Conservation (phyloP, 2,329 filamentous ascomycete species). For the Thelonectria rubi region DNA sequence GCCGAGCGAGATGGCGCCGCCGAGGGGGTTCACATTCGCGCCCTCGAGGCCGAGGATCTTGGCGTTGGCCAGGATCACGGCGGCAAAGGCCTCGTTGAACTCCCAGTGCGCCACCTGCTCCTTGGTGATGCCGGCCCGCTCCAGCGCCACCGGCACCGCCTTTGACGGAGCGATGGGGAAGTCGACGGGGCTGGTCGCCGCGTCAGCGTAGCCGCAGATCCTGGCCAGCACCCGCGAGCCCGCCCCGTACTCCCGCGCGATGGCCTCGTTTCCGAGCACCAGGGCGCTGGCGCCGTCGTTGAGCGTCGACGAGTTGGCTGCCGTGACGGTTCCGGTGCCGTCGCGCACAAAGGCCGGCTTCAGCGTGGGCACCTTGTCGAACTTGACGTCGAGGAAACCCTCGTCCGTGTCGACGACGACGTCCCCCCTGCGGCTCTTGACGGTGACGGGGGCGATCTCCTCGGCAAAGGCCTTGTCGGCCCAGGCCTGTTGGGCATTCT, state of each 20-base stretch:
- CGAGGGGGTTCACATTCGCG: constrained; percentile 85
- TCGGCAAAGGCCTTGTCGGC: constrained; percentile 83
- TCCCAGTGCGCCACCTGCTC: constrained; percentile 96
- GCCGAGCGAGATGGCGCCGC: constrained; percentile 90
- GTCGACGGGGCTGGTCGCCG: constrained; percentile 88
- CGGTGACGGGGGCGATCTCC: constrained; percentile 87
- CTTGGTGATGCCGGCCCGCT: constrained; percentile 88
- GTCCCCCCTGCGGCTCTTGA: constrained; percentile 85
- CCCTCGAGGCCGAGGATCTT: constrained; percentile 86
- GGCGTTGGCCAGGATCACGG: constrained; percentile 92
- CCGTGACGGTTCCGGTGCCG: constrained; percentile 89
- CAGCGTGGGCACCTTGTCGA: constrained; percentile 84
- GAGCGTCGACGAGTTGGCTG: constrained; percentile 91
- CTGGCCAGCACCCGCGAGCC: constrained; percentile 85
- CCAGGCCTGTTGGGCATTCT: constrained; percentile 91
- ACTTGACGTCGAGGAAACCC: constrained; percentile 85
- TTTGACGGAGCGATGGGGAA: constrained; percentile 94
- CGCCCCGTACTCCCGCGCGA: constrained; percentile 81
- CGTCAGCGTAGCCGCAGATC: constrained; percentile 87
- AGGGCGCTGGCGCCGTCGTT: constrained; percentile 95
- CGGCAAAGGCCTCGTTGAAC: constrained; percentile 98
- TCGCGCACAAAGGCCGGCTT: constrained; percentile 92
- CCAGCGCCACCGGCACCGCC: constrained; percentile 88
- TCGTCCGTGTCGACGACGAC: constrained; percentile 84
- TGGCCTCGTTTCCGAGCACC: constrained; percentile 81